These are phyloP conservation scores for Phytophthora rubi DNA, from an alignment of 352 stramenopile genomes.

Conservation along the genomic window DNA sequence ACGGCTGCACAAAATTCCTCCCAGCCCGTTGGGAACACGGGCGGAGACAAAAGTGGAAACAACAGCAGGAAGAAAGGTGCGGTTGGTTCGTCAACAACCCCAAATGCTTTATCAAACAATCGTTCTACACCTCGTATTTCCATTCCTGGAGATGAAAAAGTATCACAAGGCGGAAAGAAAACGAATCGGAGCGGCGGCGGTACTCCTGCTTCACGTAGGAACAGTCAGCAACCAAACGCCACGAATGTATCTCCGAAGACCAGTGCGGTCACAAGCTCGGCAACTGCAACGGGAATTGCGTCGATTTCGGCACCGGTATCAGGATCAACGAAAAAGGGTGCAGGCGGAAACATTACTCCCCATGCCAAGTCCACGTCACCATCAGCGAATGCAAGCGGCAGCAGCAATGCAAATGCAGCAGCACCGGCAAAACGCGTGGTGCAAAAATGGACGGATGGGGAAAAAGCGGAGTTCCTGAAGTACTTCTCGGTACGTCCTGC, in stretches of 20 bases:
- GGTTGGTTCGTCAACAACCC: conserved; percentile 17
- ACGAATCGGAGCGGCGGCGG: conserved; percentile 35
- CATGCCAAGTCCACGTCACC: conserved; percentile 25
- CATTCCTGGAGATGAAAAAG: conserved; percentile 51
- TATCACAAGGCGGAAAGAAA: conserved; percentile 47
- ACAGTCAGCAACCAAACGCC: conserved; percentile 25
- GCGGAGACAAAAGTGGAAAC: conserved; percentile 33
- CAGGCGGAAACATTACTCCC: conserved; percentile 17
- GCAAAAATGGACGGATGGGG: conserved; percentile 91
- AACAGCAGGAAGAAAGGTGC: conserved; percentile 35
- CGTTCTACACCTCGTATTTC: conserved; percentile 32
- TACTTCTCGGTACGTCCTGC: conserved; percentile 78
- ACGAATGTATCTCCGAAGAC: conserved; percentile 24
- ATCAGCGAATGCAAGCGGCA: conserved; percentile 26
- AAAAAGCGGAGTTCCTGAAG: conserved; percentile 90
- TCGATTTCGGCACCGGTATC: conserved; percentile 5
- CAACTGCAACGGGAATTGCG: background rate
- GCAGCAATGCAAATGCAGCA: conserved; percentile 18
- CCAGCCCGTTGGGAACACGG: conserved; percentile 17
- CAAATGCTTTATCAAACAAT: conserved; percentile 12
- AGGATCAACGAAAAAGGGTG: conserved; percentile 22
- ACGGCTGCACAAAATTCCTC: conserved; percentile 7
- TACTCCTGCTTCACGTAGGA: conserved; percentile 44
- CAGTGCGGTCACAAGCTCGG: conserved; percentile 3
- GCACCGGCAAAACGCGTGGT: conserved; percentile 77